Conservation (phyloP, 192 early-diverging fungal genomes). For the Entomortierella beljakovae region DNA sequence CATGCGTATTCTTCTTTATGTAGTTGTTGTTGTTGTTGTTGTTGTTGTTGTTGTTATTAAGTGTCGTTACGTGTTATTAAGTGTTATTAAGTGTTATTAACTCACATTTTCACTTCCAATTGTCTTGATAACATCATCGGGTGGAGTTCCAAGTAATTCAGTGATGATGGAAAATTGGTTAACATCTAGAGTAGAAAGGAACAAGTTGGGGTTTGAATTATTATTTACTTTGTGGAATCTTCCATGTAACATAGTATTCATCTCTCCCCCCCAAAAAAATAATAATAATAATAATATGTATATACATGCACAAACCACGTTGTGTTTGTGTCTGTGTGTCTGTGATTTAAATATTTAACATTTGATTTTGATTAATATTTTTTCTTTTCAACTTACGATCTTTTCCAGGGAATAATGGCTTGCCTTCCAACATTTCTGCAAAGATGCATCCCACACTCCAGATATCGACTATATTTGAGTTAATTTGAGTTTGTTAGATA, state of each 20-base stretch:
- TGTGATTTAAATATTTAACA: too few relatives aligned
- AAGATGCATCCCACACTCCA: slow-evolving; percentile 97
- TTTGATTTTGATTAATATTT: too few relatives aligned
- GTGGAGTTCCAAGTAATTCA: slow-evolving; percentile 91
- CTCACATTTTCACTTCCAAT: slow-evolving; percentile 92
- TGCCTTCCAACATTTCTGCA: slow-evolving; percentile 95
- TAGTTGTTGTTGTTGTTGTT: too few relatives aligned
- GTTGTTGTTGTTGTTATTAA: too few relatives aligned
- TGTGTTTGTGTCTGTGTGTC: too few relatives aligned
- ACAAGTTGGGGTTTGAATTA: not conserved
- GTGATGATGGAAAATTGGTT: slow-evolving; percentile 97
- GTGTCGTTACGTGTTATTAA: too few relatives aligned
- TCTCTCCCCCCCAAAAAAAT: too few relatives aligned
- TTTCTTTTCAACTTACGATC: slow-evolving; percentile 73
- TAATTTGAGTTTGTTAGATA: too few relatives aligned
- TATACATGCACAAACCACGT: not conserved
- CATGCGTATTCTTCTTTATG: too few relatives aligned
- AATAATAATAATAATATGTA: not conserved
- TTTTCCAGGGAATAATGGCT: slow-evolving; percentile 95
- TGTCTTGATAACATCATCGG: slow-evolving; percentile 91
- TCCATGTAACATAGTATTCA: too few relatives aligned
- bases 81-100: not conserved
- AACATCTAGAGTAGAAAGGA: slow-evolving; percentile 67
- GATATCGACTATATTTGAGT: slow-evolving; percentile 80
- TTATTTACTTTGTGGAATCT: not conserved